Percentiles rank a stretch among this genome's conserved stretches.
phyloP scores from a whole-genome alignment of 1,284 basidiomycete genomes.

The Pseudozyma hubeiensis region DNA sequence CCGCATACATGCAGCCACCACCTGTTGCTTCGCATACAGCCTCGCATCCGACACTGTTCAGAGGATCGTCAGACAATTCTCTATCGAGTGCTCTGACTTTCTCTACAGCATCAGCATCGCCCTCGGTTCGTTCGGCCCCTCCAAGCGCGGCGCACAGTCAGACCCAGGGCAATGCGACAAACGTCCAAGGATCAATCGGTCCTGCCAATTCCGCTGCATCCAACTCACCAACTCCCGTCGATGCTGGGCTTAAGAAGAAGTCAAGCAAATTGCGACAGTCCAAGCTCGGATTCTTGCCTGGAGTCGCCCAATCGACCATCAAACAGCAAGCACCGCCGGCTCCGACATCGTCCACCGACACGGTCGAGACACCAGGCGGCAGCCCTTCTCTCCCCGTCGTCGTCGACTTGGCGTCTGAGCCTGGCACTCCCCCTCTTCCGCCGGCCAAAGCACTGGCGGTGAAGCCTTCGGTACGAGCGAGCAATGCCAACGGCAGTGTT shows the following conservation, averaged over 20 bases:
- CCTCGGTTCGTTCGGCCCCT: background rate
- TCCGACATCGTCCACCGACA: background rate
- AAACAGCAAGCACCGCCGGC: background rate
- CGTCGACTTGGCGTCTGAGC: constrained; percentile 12
- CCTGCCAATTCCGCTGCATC: background rate
- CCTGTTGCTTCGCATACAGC: background rate
- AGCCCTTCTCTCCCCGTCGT: background rate
- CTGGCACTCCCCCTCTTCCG: constrained; percentile 36
- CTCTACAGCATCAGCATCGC: constrained; percentile 2
- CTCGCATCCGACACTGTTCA: background rate
- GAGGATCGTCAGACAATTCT: constrained; percentile 16
- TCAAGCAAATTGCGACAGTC: constrained; percentile 23
- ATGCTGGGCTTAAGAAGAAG: constrained; percentile 4
- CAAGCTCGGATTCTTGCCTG: constrained; percentile 21
- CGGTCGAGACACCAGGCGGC: background rate
- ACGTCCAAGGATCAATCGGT: background rate
- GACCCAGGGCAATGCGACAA: background rate
- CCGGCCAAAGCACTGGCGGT: constrained; percentile 24
- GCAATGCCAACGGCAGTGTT: background rate
- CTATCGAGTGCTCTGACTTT: constrained; percentile 27
- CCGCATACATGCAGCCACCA: background rate
- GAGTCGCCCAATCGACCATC: constrained; percentile 17
- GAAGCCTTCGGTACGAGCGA: constrained; percentile 7
- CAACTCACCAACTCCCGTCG: background rate
- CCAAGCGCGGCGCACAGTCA: background rate